These are phyloP conservation scores for Carex myosuroides DNA, from an alignment of 176 grass and related monocot genomes.

Conservation along the genomic window DNA sequence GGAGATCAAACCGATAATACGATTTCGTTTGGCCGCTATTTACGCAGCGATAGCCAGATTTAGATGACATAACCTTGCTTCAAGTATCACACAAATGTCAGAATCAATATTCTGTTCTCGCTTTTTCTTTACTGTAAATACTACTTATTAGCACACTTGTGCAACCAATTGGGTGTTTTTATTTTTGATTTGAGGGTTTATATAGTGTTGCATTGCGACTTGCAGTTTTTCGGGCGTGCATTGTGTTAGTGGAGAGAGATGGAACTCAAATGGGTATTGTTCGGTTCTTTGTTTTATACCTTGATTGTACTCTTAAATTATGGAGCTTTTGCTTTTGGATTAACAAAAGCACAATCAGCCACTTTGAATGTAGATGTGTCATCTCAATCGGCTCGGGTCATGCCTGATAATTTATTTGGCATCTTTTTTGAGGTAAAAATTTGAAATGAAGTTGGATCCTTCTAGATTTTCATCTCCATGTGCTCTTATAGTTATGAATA, in stretches of 20 bases:
- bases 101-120: not conserved
- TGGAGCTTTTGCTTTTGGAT: conserved; percentile 30
- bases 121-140: conserved; percentile 18
- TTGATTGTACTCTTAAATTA: conserved; percentile 15
- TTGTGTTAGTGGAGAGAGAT: conserved; percentile 15
- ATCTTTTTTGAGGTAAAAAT: conserved; percentile 86
- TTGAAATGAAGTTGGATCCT: conserved; percentile 1
- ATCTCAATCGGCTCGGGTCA: conserved; percentile 30
- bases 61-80: no score
- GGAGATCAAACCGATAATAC: conserved; percentile 25
- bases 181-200: not conserved
- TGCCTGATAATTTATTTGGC: conserved; percentile 77
- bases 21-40: not conserved
- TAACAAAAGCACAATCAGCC: conserved; percentile 34
- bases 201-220: not conserved
- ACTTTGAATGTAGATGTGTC: conserved; percentile 59
- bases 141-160: conserved; percentile 13
- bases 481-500: not conserved
- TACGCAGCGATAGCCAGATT: not conserved
- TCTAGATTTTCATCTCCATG: not conserved
- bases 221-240: not conserved
- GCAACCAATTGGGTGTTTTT: not conserved
- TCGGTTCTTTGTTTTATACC: conserved; percentile 21
- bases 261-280: not conserved
- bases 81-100: not conserved